Evolutionary conservation across 2,329 filamentous ascomycete species (phyloP).

Genomic region (Ophiocordyceps camponoti-floridani): DNA sequence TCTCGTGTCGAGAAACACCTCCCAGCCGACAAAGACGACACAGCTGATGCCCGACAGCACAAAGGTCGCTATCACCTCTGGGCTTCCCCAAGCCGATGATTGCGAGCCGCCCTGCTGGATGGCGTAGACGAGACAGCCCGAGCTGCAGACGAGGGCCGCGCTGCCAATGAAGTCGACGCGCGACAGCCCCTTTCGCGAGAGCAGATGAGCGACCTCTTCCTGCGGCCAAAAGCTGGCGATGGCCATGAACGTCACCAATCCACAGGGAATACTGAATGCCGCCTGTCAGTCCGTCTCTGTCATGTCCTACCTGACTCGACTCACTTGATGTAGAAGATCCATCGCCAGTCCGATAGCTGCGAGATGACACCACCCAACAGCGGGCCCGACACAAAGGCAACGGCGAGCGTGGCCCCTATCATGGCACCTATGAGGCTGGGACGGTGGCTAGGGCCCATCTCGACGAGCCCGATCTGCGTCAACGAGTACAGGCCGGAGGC

Average conservation of each 20-base stretch:
- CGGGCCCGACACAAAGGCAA: conserved; percentile 40
- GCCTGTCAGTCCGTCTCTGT: conserved; percentile 3
- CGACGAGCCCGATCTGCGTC: conserved; percentile 36
- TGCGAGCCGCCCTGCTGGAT: conserved; percentile 38
- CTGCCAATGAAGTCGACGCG: conserved; percentile 36
- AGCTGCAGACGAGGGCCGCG: conserved; percentile 29
- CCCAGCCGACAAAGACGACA: conserved; percentile 31
- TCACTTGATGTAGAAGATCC: conserved; percentile 45
- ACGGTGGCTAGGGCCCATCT: conserved; percentile 33
- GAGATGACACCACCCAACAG: conserved; percentile 38
- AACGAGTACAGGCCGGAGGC: conserved; percentile 44
- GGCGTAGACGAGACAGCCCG: conserved; percentile 34
- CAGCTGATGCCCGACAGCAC: conserved; percentile 28
- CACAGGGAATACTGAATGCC: conserved; percentile 27
- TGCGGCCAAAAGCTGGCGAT: conserved; percentile 29
- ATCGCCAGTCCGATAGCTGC: conserved; percentile 34
- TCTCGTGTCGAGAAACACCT: conserved; percentile 23
- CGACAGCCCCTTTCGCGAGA: conserved; percentile 22
- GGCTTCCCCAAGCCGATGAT: conserved; percentile 31
- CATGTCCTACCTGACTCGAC: conserved; percentile 4
- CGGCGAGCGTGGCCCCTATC: conserved; percentile 35
- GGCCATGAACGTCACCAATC: conserved; percentile 24
- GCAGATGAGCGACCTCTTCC: conserved; percentile 15
- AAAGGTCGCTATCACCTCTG: conserved; percentile 30
- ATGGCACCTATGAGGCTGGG: conserved; percentile 36